A percentile compares a stretch with the other conserved stretches of the same genome.
Conservation (phyloP, 169 alveolate species). For the Besnoitia besnoiti region DNA sequence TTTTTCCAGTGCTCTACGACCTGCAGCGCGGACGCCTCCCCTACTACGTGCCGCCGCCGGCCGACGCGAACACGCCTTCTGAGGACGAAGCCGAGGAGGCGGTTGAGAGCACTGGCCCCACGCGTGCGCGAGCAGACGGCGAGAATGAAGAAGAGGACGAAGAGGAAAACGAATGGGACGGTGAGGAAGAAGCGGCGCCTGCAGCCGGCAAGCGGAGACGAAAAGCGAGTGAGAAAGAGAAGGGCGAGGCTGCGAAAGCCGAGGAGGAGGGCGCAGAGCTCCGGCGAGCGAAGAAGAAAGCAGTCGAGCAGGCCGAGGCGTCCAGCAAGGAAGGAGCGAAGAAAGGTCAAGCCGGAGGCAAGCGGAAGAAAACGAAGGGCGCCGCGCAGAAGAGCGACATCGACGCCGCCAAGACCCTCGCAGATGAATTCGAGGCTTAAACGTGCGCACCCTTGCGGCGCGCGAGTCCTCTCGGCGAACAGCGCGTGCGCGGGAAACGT, state of each 20-base stretch:
- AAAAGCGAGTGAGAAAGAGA: background rate
- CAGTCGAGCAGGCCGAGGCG: background rate
- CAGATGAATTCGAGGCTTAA: background rate
- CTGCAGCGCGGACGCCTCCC: slow-evolving; percentile 94
- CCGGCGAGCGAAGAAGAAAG: too few species aligned
- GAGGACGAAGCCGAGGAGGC: background rate
- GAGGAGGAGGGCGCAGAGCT: background rate
- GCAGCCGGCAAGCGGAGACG: background rate
- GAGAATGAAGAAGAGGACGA: background rate
- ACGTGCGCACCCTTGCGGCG: too few species aligned
- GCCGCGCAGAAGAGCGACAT: background rate
- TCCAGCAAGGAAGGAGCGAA: background rate
- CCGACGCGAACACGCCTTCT: background rate
- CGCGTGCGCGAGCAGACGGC: background rate
- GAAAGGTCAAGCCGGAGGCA: background rate
- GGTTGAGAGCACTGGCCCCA: background rate
- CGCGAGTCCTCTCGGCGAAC: too few species aligned
- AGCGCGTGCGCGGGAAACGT: too few species aligned
- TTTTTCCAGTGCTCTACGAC: slow-evolving; percentile 84
- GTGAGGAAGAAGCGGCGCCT: background rate
- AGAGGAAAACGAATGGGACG: background rate
- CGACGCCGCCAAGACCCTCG: background rate
- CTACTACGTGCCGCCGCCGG: slow-evolving; percentile 88
- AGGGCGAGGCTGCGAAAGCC: background rate
- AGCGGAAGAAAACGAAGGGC: background rate